Evolutionary conservation across 108 stramenopile genomes (phyloP), one percentile per base, ranked within the genome.

Genomic region (Skeletonema marinoi): DNA sequence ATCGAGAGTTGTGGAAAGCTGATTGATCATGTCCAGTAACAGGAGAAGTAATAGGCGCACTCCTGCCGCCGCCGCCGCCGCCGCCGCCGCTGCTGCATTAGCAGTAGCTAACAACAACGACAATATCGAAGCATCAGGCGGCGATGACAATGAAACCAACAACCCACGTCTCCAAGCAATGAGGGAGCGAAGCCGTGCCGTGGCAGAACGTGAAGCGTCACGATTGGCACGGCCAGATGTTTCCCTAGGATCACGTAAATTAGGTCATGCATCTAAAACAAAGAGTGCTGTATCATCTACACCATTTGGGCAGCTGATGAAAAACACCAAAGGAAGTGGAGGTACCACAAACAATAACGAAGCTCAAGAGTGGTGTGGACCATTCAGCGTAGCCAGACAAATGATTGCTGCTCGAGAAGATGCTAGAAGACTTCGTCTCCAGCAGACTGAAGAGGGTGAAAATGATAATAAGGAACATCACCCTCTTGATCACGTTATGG

Each of bases 381-480:
- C 93, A 3, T 95, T 92, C 65, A 87, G 84, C 44, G 89, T 95
- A 10, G 93, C 93, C 1, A 80, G 93, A 59, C 91, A 91, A 70
- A 90, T 92, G 87, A 92, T 95, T 83, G 89, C 89, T 32, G 64
- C 80, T 17, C 86, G 93, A 6, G 93, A 95, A 79, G 90, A 88
- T 65, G 88, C 88, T 0, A 75, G 85, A 31, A 82, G 87, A 8
- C 75, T 85, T 38, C 68, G 86, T 25, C 61, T 74, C 29, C 77
- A 82, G 38, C 48, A 38, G 31, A 87, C 84, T 32, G 89, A 85
- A 79, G 79, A 69, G 9, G 72, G 76, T 12, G 74, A 82, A 31
- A 21, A 36, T 11, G 77, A 81, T 12, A 61, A 48, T 21, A 67
- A 82, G 70, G 87, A 79, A 51, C 65, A 68, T 7, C 93, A 94